Evolutionary conservation across 768 basidiomycete genomes (phyloP), one percentile per base, ranked within the genome.

Genomic region (Holtermanniella nyarrowii): DNA sequence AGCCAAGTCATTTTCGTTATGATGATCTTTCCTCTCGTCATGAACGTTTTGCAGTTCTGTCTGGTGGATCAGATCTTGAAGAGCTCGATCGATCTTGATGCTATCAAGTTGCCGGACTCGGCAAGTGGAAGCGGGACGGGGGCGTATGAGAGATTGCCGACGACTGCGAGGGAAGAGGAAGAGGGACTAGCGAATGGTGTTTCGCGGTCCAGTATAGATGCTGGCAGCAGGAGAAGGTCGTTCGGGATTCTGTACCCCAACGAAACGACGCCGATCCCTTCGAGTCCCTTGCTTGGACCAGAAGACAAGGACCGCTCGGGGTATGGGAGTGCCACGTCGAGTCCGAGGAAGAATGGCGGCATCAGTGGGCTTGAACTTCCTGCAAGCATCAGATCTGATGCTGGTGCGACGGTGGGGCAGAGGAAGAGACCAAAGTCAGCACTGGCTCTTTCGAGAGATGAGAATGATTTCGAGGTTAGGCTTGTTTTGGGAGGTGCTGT

Each of bases 11-110:
- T 73, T 23, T 53, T 61, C 59, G 84, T 83, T 21, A 90, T 96
- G 87, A 87, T 88, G 48, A 71, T 93, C 47, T 89, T 91, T 73
- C 90, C 89, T 0, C 53, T 73, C 46, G 57, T 72, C 31, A 73
- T 75, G 73, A 74, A 73, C 45, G 52, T 72, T 22, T 20, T 71
- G 11, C 93, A 97, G 68, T 96, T 96, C 77, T 90, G 90, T 82
- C 75, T 95, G 46, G 90, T 95, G 52, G 88, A 95, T 48, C 62
- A 63, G 43, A 55, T 71, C 42, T 66, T 71, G 62, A 71, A 71
- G 48, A 62, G 57, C 10, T 37, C 31, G 7, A 16, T 16, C 10
- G 31, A 37, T 16, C n/a, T n/a, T n/a, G n/a, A n/a, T n/a, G n/a
- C n/a, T n/a, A 16, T 16, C 7, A 7, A 37, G 16, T 7, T 7